Percentiles rank a stretch among this genome's conserved stretches.
Evolutionary conservation across 768 basidiomycete genomes (phyloP).

Genomic region (Goffeauzyma gilvescens): DNA sequence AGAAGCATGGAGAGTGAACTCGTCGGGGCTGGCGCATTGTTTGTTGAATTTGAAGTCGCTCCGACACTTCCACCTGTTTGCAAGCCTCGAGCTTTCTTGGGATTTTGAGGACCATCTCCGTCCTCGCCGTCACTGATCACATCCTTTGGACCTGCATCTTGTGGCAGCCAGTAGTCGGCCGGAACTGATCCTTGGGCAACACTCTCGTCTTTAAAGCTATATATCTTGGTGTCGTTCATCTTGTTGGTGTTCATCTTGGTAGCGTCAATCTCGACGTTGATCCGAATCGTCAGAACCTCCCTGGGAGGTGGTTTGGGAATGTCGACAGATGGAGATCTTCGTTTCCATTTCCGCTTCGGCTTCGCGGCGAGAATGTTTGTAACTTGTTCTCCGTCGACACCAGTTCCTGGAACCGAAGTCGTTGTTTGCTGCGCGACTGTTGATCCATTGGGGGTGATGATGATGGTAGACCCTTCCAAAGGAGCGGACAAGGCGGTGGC

Average conservation of each 20-base stretch:
- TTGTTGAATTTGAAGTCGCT: not conserved
- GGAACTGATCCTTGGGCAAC: constrained; percentile 3
- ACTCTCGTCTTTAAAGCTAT: constrained; percentile 5
- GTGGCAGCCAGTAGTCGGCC: constrained; percentile 2
- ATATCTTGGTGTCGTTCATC: not conserved
- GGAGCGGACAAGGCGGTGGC: too few species aligned
- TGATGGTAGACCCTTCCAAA: not conserved
- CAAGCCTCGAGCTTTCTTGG: not conserved
- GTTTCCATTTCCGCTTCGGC: not conserved
- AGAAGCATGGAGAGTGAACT: not conserved
- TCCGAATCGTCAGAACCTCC: not conserved
- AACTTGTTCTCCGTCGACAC: too few species aligned
- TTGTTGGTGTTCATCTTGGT: not conserved
- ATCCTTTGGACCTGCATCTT: not conserved
- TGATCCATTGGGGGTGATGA: not conserved
- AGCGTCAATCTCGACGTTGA: not conserved
- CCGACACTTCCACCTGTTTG: not conserved
- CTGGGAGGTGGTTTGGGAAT: not conserved
- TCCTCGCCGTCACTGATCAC: not conserved
- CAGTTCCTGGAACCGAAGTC: too few species aligned
- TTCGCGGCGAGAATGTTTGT: not conserved
- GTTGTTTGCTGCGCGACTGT: not conserved
- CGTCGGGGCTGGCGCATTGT: not conserved
- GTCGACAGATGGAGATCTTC: not conserved
- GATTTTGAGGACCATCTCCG: not conserved